Conservation (phyloP, 768 basidiomycete genomes). For the Cystobasidium onofrii region DNA sequence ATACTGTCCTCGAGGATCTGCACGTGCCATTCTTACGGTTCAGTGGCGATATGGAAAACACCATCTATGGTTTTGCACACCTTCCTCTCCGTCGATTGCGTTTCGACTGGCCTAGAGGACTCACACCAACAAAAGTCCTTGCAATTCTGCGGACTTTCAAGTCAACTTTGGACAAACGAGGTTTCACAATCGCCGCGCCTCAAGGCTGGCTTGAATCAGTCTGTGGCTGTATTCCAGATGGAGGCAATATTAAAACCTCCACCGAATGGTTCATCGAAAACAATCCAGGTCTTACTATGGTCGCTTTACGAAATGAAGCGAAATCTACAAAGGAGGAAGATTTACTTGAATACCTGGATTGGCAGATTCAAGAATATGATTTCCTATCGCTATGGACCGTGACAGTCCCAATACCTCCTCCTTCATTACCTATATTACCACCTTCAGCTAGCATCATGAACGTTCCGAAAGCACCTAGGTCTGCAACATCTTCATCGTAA, state of each 20-base stretch:
- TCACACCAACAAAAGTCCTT: background rate
- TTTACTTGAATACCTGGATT: background rate
- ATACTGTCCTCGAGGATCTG: background rate
- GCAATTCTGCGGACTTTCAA: background rate
- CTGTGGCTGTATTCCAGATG: conserved; percentile 4
- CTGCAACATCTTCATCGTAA: background rate
- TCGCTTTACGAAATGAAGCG: background rate
- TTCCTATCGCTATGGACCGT: background rate
- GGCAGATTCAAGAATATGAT: conserved; percentile 5
- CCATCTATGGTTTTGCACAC: background rate
- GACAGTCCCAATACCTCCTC: background rate
- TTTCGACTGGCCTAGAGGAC: background rate
- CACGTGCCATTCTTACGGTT: conserved; percentile 1
- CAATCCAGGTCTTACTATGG: conserved; percentile 6
- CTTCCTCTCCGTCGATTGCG: background rate
- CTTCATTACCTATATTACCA: background rate
- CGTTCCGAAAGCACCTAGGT: background rate
- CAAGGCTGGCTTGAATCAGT: background rate
- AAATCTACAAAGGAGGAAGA: background rate
- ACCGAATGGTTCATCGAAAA: conserved; percentile 6
- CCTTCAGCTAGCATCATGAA: background rate
- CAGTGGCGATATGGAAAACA: background rate
- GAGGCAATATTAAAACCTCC: background rate
- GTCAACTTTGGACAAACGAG: background rate
- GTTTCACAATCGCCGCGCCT: background rate